Base-by-base conservation (phyloP, 305 asterid species). In the Solanum hybrid region DNA sequence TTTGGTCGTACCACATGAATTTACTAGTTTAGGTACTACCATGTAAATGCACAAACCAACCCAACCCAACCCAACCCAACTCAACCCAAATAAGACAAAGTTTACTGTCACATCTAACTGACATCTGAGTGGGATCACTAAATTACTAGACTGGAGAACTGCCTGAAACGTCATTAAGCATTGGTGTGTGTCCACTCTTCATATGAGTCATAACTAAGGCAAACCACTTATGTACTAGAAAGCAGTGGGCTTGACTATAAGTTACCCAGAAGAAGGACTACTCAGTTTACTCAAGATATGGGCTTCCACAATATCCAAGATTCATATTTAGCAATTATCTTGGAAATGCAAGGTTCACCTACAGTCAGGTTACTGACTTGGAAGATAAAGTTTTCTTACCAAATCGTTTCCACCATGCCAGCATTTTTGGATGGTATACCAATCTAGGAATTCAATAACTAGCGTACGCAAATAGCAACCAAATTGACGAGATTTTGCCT, bases 291-390 rank as follows among this genome's bases (percentile, higher is more conserved):
- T 51, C 41, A 45, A 4, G 76, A 17, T 51, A 84, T 45, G 29
- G 24, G 20, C 39, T 84, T 45, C 88, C 38, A 45, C 10, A 15
- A 83, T 83, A 41, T 13, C 29, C 39, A 84, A 84, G 39, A 41
- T 17, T 17, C 88, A 45, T 51, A 82, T 17, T 82, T 82, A 41
- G 39, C 88, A 17, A 45, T 84, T 84, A 83, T 45, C 39, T 45
- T 83, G 88, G 39, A 83, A 29, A 83, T 83, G 88, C 75, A 45
- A 83, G 88, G 88, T 84, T 51, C 41, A 51, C 76, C 39, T 82
- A 82, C 73, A 45, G 22, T 10, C 76, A 84, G 26, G 70, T 41
- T 41, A 83, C 61, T 82, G 70, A 82, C 72, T 82, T 10, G 5
- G 7, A 81, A 81, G 68, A 81, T 78, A 82, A 36, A 26, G 38